These are phyloP conservation scores for Aegilops longissima DNA, from an alignment of 176 grass and related monocot species.

Conservation along the genomic window DNA sequence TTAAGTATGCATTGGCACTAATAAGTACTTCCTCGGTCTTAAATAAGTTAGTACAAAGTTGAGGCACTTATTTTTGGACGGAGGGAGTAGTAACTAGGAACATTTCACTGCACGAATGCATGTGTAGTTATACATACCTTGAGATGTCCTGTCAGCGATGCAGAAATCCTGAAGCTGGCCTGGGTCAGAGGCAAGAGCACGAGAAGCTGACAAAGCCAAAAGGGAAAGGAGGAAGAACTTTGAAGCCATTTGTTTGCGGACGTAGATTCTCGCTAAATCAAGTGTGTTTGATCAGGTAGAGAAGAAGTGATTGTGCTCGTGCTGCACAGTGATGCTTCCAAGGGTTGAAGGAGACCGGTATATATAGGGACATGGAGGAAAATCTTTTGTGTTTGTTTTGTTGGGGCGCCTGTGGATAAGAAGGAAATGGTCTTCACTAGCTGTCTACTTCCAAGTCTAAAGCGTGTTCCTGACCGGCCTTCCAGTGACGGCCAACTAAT, in stretches of 20 bases:
- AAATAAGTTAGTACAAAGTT: too few relatives aligned
- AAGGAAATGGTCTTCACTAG: not conserved
- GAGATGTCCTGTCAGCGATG: slow-evolving; percentile 46
- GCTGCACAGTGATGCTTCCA: not conserved
- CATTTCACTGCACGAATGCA: not conserved
- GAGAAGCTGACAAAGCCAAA: not conserved
- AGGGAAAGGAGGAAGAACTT: not conserved
- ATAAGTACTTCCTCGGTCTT: not conserved
- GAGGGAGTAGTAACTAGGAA: not conserved
- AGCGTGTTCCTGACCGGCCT: not conserved
- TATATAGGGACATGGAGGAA: not conserved
- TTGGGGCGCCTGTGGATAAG: not conserved
- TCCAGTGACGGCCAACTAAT: too few relatives aligned
- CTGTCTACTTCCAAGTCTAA: not conserved
- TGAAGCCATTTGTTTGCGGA: not conserved
- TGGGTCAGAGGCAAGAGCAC: not conserved
- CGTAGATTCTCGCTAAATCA: not conserved
- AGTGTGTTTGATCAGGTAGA: not conserved
- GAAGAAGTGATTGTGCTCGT: not conserved
- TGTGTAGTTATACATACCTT: not conserved
- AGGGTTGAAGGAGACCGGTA: not conserved
- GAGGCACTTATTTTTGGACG: too few relatives aligned
- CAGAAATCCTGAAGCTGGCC: slow-evolving; percentile 80
- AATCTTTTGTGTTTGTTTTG: not conserved
- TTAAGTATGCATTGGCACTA: not conserved